A percentile compares a stretch with the other conserved stretches of the same genome.
Conservation (phyloP, 257 asterid genomes). For the Capsicum baccatum region DNA sequence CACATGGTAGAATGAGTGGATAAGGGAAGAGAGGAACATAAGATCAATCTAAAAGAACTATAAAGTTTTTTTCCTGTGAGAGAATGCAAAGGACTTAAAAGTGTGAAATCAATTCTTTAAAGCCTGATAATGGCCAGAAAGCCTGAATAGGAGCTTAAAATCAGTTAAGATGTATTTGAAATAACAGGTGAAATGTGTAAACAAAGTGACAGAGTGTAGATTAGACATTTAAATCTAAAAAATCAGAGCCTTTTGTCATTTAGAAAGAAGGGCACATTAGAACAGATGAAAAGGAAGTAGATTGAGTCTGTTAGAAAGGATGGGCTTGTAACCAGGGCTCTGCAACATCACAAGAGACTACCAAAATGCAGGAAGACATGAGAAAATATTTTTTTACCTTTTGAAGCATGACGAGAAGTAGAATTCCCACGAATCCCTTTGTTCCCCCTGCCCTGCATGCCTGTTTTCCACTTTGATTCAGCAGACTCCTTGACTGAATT, state of each 20-base stretch:
- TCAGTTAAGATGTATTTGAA: slow-evolving; percentile 15
- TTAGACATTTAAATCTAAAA: slow-evolving; percentile 10
- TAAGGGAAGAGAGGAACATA: slow-evolving; percentile 21
- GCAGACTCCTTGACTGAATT: slow-evolving; percentile 63
- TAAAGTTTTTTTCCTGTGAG: slow-evolving; percentile 18
- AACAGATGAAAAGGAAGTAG: slow-evolving; percentile 16
- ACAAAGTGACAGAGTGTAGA: slow-evolving; percentile 17
- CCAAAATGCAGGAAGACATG: background rate
- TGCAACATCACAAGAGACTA: slow-evolving; percentile 19
- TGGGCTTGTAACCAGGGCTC: background rate
- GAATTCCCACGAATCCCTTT: slow-evolving; percentile 69
- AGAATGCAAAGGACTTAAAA: background rate
- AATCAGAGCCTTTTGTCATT: background rate
- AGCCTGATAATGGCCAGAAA: background rate
- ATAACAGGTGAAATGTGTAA: slow-evolving; percentile 6
- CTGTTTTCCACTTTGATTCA: slow-evolving; percentile 72
- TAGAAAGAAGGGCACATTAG: slow-evolving; percentile 8
- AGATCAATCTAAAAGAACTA: background rate
- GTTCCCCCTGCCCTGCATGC: slow-evolving; percentile 61
- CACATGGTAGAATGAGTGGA: slow-evolving; percentile 30
- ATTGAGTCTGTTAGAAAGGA: background rate
- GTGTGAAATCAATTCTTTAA: slow-evolving; percentile 25
- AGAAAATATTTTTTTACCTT: slow-evolving; percentile 51
- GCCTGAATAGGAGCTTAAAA: background rate
- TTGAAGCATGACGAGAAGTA: slow-evolving; percentile 57